Evolutionary conservation across 1,284 basidiomycete genomes (phyloP).

Genomic region (Erythrobasidium hasegawianum): DNA sequence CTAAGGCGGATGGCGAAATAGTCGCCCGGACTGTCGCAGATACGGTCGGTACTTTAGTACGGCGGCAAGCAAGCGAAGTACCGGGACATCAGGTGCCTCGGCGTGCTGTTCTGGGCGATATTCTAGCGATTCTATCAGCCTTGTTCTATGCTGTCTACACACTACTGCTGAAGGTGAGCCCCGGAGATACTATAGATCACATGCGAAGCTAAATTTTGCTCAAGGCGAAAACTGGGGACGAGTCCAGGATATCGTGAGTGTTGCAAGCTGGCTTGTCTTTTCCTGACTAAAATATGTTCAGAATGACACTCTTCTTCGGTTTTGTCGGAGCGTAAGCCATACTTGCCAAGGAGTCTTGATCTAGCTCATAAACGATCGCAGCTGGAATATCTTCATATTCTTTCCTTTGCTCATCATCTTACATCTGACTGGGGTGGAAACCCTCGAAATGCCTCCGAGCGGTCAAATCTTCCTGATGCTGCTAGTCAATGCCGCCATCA

Average conservation of each 20-base stretch:
- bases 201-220: too few species aligned
- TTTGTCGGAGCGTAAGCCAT: slow-evolving; percentile 40
- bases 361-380: slow-evolving; percentile 58
- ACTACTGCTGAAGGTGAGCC: slow-evolving; percentile 79
- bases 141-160: slow-evolving; percentile 89
- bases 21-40: slow-evolving; percentile 55
- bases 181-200: too few species aligned
- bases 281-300: too few species aligned
- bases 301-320: slow-evolving; percentile 91
- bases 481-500: slow-evolving; percentile 60
- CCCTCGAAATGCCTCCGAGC: slow-evolving; percentile 67
- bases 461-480: slow-evolving; percentile 62
- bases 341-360: slow-evolving; percentile 38
- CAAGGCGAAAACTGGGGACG: slow-evolving; percentile 60
- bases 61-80: neutral
- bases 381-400: slow-evolving; percentile 76
- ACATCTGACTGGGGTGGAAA: slow-evolving; percentile 70
- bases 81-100: slow-evolving; percentile 39
- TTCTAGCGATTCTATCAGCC: slow-evolving; percentile 73
- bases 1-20: slow-evolving; percentile 50
- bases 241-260: slow-evolving; percentile 59
- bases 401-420: slow-evolving; percentile 80
- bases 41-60: neutral
- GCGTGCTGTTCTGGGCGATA: slow-evolving; percentile 64
- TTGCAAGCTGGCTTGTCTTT: too few species aligned